Evolutionary conservation across 805 yeast genomes (phyloP), one percentile per base, ranked within the genome.

Genomic region (Danielia reshetovae): DNA sequence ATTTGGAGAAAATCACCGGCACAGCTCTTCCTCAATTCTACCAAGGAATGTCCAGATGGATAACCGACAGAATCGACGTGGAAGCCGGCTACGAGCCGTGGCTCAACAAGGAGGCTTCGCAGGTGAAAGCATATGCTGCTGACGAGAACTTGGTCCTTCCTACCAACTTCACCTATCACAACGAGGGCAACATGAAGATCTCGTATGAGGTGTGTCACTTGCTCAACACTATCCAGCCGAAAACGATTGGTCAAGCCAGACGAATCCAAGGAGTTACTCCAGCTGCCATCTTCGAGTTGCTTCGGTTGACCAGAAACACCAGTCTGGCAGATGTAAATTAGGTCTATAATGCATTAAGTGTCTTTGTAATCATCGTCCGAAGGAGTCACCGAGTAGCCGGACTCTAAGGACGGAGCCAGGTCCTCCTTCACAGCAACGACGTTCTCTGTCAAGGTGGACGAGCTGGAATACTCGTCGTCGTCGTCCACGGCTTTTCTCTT

Each of bases 231-330:
- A 78, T 86, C 11, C 81, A 85, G 42, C 98, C 98, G 0, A 76
- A 77, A 35, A 93, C 97, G 0, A 77, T 93, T 29, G 97, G 97
- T 0, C 97, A 93, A 55, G 97, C 97, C 0, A 73, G 95, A 54
- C 70, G 97, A 47, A 83, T 90, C 9, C 95, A 93, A 51, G 97
- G 98, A 1, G 79, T 93, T 2, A 90, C 97, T 0, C 96, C 97
- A 0, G 90, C 96, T 0, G 93, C 96, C 0, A 67, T 86, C 12
- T 83, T 87, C 43, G 94, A 85, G 52, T 67, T 89, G 30, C 85
- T 80, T 52, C 68, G 79, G 41, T 55, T 82, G 36, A 70, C 70
- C 5, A 63, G 57, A 35, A 54, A 59, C 14, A 53, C 7, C 7
- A n/a, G n/a, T n/a, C n/a, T n/a, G n/a, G n/a, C n/a, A n/a, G n/a